Evolutionary conservation across 768 basidiomycete genomes (phyloP).

Genomic region (Suillus occidentalis): DNA sequence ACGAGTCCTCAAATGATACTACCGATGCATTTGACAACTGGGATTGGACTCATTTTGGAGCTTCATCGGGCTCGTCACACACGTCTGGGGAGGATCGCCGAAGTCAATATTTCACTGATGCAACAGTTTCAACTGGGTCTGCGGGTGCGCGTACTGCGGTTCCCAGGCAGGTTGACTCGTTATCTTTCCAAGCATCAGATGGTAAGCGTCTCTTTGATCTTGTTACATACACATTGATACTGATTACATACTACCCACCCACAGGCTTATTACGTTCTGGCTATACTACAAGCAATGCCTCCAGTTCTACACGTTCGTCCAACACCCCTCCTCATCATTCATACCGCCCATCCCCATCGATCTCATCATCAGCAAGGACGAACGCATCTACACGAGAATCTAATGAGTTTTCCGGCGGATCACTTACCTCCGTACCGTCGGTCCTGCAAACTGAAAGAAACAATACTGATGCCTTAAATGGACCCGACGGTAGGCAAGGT

Average conservation of each 20-base stretch:
- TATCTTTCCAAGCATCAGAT: constrained; percentile 1
- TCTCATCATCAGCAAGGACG: constrained; percentile 13
- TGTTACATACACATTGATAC: not conserved
- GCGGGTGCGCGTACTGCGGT: not conserved
- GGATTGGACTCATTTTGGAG: constrained; percentile 6
- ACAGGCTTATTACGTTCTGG: constrained; percentile 5
- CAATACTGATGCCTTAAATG: not conserved
- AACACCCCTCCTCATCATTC: constrained; percentile 17
- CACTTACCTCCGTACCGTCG: not conserved
- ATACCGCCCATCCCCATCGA: constrained; percentile 19
- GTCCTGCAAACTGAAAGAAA: not conserved
- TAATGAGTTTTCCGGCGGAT: not conserved
- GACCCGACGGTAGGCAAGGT: not conserved
- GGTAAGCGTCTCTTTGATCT: not conserved
- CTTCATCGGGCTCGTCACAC: not conserved
- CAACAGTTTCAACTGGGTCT: constrained; percentile 1
- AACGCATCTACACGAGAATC: not conserved
- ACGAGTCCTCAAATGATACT: constrained; percentile 19
- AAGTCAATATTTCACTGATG: constrained; percentile 8
- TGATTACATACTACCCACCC: not conserved
- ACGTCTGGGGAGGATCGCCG: not conserved
- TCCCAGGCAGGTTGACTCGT: constrained; percentile 4
- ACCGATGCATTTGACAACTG: constrained; percentile 7
- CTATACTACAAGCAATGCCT: constrained; percentile 1
- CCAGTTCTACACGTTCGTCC: not conserved